Percentiles rank a stretch among this genome's conserved stretches.
phyloP scores from a whole-genome alignment of 371 early-diverging fungal species.

The Rozella allomycis region DNA sequence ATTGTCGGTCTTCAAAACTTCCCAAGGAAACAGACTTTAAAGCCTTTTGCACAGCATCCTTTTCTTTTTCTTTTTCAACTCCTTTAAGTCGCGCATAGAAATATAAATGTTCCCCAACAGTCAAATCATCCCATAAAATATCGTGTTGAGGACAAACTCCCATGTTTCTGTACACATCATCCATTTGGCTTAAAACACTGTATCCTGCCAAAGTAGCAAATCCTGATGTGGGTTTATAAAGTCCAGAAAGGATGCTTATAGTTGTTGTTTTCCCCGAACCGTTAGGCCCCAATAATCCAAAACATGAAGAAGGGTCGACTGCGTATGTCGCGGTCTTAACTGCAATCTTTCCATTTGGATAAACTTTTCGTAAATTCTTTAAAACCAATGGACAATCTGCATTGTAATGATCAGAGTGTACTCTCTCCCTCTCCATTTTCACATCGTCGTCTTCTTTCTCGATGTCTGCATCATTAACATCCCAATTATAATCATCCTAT shows the following conservation, averaged over 20 bases:
- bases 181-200: conserved; percentile 25
- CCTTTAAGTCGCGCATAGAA: conserved; percentile 52
- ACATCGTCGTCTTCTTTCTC: conserved; percentile 33
- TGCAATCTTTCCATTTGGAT: conserved; percentile 26
- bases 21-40: conserved; percentile 27
- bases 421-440: conserved; percentile 23
- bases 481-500: neutral
- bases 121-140: conserved; percentile 51
- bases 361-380: conserved; percentile 35
- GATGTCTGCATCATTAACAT: neutral
- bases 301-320: conserved; percentile 27
- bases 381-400: conserved; percentile 24
- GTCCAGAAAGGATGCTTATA: conserved; percentile 40
- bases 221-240: conserved; percentile 36
- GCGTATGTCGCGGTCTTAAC: conserved; percentile 41
- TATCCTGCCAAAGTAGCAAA: conserved; percentile 34
- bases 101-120: conserved; percentile 42
- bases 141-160: conserved; percentile 55
- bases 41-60: conserved; percentile 16
- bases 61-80: conserved; percentile 18
- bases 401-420: conserved; percentile 9
- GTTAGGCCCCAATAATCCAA: conserved; percentile 37
- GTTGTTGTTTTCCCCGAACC: conserved; percentile 32
- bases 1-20: conserved; percentile 19
- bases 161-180: conserved; percentile 35